Percentiles rank a stretch among this genome's conserved stretches.
Conservation (phyloP, 2,329 filamentous ascomycete species). For the Ophiocordyceps polyrhachis-furcata region DNA sequence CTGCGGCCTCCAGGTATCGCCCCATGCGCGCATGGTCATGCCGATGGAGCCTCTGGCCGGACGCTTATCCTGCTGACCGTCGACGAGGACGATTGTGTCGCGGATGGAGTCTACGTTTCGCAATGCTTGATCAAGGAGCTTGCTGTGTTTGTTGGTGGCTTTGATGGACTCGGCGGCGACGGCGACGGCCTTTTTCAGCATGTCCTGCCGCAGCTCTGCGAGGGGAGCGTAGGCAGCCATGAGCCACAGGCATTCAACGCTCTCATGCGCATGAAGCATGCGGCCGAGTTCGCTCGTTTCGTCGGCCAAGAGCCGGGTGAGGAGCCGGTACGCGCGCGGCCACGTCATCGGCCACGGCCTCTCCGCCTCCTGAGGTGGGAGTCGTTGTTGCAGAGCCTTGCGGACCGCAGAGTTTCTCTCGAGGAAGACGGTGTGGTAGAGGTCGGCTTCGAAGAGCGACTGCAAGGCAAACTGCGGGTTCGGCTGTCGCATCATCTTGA, state of each 20-base stretch:
- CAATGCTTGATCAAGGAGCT: constrained; percentile 3
- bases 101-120: constrained; percentile 3
- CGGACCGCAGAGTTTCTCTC: background rate
- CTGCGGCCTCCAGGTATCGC: constrained; percentile 4
- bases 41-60: constrained; percentile 3
- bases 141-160: constrained; percentile 2
- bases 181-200: constrained; percentile 1
- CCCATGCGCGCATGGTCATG: constrained; percentile 6
- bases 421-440: constrained; percentile 1
- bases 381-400: background rate
- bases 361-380: background rate
- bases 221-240: constrained; percentile 5
- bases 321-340: background rate
- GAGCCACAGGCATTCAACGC: constrained; percentile 3
- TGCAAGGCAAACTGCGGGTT: constrained; percentile 45
- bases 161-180: constrained; percentile 2
- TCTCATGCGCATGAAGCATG: constrained; percentile 2
- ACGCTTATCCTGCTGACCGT: background rate
- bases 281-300: constrained; percentile 1
- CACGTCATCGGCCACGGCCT: constrained; percentile 1
- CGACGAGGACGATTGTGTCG: background rate
- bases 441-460: background rate
- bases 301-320: background rate
- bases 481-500: background rate
- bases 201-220: constrained; percentile 1